phyloP scores from a whole-genome alignment of 805 yeast species.

The Metschnikowia cubensis region DNA sequence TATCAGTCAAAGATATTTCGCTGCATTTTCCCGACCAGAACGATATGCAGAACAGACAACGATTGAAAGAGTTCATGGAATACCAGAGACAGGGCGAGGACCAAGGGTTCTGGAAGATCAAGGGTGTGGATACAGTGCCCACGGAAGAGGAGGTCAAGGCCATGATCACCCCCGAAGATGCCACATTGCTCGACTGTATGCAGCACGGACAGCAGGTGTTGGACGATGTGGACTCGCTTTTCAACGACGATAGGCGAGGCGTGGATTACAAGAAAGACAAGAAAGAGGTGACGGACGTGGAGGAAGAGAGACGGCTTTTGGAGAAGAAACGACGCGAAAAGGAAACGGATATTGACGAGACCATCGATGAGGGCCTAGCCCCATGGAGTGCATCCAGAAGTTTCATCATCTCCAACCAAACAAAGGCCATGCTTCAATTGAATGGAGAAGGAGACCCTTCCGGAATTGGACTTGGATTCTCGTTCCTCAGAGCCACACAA shows the following conservation, averaged over 20 bases:
- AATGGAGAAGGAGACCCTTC: constrained; percentile 95
- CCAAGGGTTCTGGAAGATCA: constrained; percentile 92
- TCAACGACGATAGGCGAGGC: constrained; percentile 29
- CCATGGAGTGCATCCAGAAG: constrained; percentile 95
- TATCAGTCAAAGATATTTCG: constrained; percentile 82
- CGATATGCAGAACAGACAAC: constrained; percentile 94
- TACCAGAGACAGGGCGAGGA: constrained; percentile 92
- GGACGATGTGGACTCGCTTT: constrained; percentile 70
- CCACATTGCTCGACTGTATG: constrained; percentile 83
- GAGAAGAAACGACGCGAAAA: constrained; percentile 28
- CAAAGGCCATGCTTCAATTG: constrained; percentile 93
- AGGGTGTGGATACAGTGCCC: constrained; percentile 56
- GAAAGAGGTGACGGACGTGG: constrained; percentile 27
- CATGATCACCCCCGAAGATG: constrained; percentile 92
- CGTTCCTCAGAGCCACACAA: constrained; percentile 87
- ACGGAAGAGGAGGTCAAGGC: constrained; percentile 69
- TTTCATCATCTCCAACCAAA: constrained; percentile 90
- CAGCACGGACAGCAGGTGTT: constrained; percentile 85
- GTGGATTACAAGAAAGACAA: constrained; percentile 23
- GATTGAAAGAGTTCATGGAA: constrained; percentile 96
- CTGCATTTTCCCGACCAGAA: constrained; percentile 94
- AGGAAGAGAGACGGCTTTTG: constrained; percentile 20
- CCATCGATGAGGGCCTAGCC: constrained; percentile 78
- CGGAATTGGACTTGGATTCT: constrained; percentile 84
- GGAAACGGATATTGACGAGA: constrained; percentile 41